Evolutionary conservation across 1,284 basidiomycete genomes (phyloP), one percentile per base, ranked within the genome.

Genomic region (Quambalaria eucalypti): DNA sequence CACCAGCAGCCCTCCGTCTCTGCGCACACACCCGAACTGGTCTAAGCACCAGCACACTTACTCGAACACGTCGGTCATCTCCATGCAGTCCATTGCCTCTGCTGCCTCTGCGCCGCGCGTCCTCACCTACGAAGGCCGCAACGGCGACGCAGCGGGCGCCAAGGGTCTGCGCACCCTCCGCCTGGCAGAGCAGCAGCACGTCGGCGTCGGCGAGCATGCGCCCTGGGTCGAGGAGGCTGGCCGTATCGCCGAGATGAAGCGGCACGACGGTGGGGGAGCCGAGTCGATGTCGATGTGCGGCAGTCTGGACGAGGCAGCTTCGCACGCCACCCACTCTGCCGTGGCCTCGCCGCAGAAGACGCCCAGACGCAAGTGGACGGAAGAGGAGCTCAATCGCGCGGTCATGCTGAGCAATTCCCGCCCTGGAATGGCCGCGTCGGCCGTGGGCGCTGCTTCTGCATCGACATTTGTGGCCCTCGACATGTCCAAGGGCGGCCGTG

Each of bases 111-210:
- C n/a, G n/a, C n/a, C n/a, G n/a, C n/a, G n/a, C n/a, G n/a, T n/a
- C n/a, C n/a, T n/a, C n/a, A n/a, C n/a, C n/a, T n/a, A n/a, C n/a
- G n/a, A n/a, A n/a, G n/a, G n/a, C n/a, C n/a, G n/a, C n/a, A n/a
- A n/a, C n/a, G n/a, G n/a, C n/a, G 31, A 33, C 31, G 9, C 9
- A 33, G 8, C 31, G 8, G 31, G 31, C 8, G 31, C 31, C 31
- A 33, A 33, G 31, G 31, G 42, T 4, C 42, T 46, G 25, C 42
- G 42, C 19, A 25, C 6, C 6, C 36, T 51, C 9, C 50, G 50
- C 44, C 31, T 51, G 16, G 31, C 50, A 7, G 50, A 51, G 31
- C 50, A 46, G 38, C 50, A 51, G 28, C 44, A 51, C n/a, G 38
- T 26, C 25, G 28, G 19, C 21, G 50, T 31, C 38, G n/a, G 30